Base-by-base conservation (phyloP, 148 eudicot species). In the Nyssa sinensis region DNA sequence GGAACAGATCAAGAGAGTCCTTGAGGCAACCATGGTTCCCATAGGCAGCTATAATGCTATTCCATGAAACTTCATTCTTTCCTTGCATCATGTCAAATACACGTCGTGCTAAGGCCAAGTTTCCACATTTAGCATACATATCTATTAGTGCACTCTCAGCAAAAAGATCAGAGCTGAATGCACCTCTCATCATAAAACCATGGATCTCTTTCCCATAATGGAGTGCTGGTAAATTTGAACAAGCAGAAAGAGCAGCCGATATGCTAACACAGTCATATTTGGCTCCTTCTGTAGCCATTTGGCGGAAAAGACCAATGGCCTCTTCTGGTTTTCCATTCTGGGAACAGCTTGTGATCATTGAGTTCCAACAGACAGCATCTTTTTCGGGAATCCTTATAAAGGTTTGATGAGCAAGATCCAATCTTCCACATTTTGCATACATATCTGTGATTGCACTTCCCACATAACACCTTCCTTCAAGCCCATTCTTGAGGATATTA, bases 111-210 rank as follows among this genome's bases (percentile, higher is more conserved):
- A 74, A 65, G 28, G 29, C 76, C 55, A 84, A 64, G 32, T 78
- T 64, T 27, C 94, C 91, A 39, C 94, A 79, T 82, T 84, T 86
- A 16, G 88, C 87, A 71, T 86, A 84, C 81, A 81, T 78, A 34
- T 90, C 87, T 72, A 88, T 81, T 69, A 90, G 70, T 27, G 89
- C 86, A 72, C 84, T 83, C 44, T 74, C 73, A 4, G 80, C 65
- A 53, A 83, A 80, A 8, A 77, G 49, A 72, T 78, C 85, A 16
- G 19, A 66, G 29, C 64, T 71, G 58, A 81, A 69, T 30, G 61
- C 86, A 19, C 68, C 21, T 74, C 80, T 76, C n/a, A 74, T 30
- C 75, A 86, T 77, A 67, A 73, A 80, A 44, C 86, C 77, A 62
- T 86, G 89, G 23, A 83, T 80, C 74, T 78, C 81, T 74, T 79